Percentiles rank a stretch among this genome's conserved stretches.
Conservation (phyloP, 2,329 filamentous ascomycete genomes). For the Sporothrix schenckii region DNA sequence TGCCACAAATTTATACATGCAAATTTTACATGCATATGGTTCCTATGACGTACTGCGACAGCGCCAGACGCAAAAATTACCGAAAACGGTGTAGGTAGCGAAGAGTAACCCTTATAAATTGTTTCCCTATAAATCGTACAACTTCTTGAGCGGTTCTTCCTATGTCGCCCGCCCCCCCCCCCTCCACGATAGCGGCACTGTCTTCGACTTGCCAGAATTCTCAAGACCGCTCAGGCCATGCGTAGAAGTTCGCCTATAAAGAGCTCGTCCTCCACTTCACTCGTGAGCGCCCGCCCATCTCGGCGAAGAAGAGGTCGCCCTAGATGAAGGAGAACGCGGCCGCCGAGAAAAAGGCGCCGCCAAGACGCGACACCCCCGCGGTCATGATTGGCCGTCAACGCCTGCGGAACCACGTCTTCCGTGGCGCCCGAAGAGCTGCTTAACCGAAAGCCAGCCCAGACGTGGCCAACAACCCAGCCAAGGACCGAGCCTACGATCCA, state of each 20-base stretch:
- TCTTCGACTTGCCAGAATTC: too few species aligned
- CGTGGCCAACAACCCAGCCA: conserved; percentile 31
- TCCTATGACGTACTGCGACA: not conserved
- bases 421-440: conserved; percentile 52
- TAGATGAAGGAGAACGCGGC: too few species aligned
- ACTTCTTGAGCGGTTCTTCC: too few species aligned
- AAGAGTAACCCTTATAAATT: not conserved
- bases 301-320: too few species aligned
- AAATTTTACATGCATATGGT: not conserved
- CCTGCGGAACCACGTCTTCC: conserved; percentile 50
- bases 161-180: too few species aligned
- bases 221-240: too few species aligned
- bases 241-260: too few species aligned
- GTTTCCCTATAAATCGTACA: too few species aligned
- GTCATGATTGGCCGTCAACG: conserved; percentile 47
- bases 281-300: too few species aligned
- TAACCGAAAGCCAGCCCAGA: conserved; percentile 50
- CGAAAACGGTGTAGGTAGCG: conserved; percentile 9
- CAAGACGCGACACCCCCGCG: conserved; percentile 25
- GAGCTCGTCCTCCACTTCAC: too few species aligned
- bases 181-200: too few species aligned
- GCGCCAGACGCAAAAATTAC: not conserved
- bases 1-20: not conserved
- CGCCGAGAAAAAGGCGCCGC: too few species aligned
- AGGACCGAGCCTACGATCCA: conserved; percentile 41